Percentiles rank a stretch among this genome's conserved stretches.
Conservation (phyloP, 352 stramenopile species). For the Phytophthora megakarya region DNA sequence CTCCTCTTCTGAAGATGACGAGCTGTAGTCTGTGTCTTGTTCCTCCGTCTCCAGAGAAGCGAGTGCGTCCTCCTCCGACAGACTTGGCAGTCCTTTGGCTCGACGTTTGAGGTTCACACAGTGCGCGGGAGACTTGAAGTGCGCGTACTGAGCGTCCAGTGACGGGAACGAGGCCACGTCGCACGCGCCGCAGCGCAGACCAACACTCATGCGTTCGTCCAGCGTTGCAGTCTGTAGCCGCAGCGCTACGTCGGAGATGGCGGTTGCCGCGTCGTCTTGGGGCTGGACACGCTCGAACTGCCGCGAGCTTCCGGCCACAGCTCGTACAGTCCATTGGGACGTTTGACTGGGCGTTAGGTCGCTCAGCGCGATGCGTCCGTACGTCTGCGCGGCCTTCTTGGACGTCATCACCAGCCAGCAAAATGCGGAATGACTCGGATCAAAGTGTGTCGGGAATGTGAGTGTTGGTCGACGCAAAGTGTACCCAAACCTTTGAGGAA, state of each 20-base stretch:
- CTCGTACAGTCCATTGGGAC: constrained; percentile 59
- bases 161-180: constrained; percentile 68
- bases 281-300: constrained; percentile 41
- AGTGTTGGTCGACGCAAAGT: constrained; percentile 20
- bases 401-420: constrained; percentile 23
- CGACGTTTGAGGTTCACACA: constrained; percentile 83
- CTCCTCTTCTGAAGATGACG: constrained; percentile 54
- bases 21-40: constrained; percentile 21
- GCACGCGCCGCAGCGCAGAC: constrained; percentile 77
- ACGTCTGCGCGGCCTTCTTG: constrained; percentile 44
- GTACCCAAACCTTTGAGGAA: neutral
- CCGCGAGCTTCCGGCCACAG: constrained; percentile 58
- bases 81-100: constrained; percentile 53
- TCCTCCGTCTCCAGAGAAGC: constrained; percentile 30
- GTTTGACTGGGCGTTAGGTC: constrained; percentile 57
- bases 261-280: constrained; percentile 9
- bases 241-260: constrained; percentile 23
- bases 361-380: constrained; percentile 64
- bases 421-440: constrained; percentile 19
- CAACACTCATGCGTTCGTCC: constrained; percentile 42
- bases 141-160: constrained; percentile 80
- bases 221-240: constrained; percentile 40
- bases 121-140: constrained; percentile 88
- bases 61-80: constrained; percentile 47
- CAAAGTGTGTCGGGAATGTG: neutral